Percentiles rank a stretch among this genome's conserved stretches.
Conservation (phyloP, 768 basidiomycete species). For the Mrakia gelida region DNA sequence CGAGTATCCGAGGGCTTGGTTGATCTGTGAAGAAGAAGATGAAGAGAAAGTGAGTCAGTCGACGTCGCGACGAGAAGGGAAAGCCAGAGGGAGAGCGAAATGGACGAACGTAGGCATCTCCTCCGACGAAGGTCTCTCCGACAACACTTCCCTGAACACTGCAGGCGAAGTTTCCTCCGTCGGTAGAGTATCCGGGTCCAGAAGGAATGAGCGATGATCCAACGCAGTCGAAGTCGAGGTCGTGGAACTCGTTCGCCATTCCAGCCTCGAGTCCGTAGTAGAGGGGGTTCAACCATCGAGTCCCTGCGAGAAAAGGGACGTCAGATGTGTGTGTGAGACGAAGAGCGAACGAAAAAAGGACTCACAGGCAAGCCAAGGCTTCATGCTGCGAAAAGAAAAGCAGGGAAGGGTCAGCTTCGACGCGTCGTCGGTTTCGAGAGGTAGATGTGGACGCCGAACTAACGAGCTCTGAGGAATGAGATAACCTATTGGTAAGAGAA, state of each 20-base stretch:
- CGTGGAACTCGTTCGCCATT: slow-evolving; percentile 83
- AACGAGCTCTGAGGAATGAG: slow-evolving; percentile 23
- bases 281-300: slow-evolving; percentile 67
- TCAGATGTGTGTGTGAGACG: too few species aligned
- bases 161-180: slow-evolving; percentile 37
- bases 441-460: not conserved
- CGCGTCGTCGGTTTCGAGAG: too few species aligned
- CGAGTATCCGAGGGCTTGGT: slow-evolving; percentile 49
- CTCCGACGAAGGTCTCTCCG: slow-evolving; percentile 41
- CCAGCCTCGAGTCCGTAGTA: slow-evolving; percentile 67
- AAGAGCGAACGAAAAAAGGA: too few species aligned
- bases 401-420: not conserved
- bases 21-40: slow-evolving; percentile 40
- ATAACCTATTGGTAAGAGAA: slow-evolving; percentile 25
- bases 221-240: slow-evolving; percentile 52
- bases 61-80: not conserved
- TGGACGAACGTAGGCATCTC: slow-evolving; percentile 49
- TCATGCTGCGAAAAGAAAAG: slow-evolving; percentile 58
- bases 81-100: not conserved
- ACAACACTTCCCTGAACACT: slow-evolving; percentile 38
- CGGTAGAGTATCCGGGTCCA: slow-evolving; percentile 39
- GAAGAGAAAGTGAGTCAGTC: not conserved
- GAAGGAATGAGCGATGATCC: slow-evolving; percentile 40
- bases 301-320: slow-evolving; percentile 47
- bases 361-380: slow-evolving; percentile 67